Conservation (phyloP, 2,329 filamentous ascomycete species). For the Paraconiothyrium brasiliense region DNA sequence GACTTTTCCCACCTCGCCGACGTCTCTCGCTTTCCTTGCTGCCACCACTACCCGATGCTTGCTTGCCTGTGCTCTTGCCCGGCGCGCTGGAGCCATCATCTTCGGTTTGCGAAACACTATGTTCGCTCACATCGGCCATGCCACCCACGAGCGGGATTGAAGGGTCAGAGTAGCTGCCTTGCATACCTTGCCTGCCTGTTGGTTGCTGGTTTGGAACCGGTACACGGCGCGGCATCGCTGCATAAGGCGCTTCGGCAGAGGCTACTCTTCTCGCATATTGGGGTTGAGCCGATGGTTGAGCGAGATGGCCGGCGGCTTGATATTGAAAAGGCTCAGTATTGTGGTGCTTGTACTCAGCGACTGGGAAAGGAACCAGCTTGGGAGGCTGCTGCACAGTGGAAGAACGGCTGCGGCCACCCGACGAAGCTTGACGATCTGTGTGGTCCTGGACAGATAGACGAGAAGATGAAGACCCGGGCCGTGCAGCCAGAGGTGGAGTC, state of each 20-base stretch:
- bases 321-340: constrained; percentile 44
- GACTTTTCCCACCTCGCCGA: constrained; percentile 36
- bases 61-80: constrained; percentile 27
- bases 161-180: constrained; percentile 37
- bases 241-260: constrained; percentile 37
- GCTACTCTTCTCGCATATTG: constrained; percentile 42
- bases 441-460: constrained; percentile 29
- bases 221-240: constrained; percentile 47
- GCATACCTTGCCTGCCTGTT: constrained; percentile 22
- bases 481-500: constrained; percentile 31
- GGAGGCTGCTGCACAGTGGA: constrained; percentile 33
- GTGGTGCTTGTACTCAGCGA: constrained; percentile 35
- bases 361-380: constrained; percentile 40
- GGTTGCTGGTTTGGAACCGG: constrained; percentile 41
- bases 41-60: constrained; percentile 25
- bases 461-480: constrained; percentile 30
- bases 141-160: constrained; percentile 21
- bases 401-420: constrained; percentile 28
- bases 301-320: constrained; percentile 39
- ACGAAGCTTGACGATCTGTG: constrained; percentile 23
- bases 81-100: constrained; percentile 26
- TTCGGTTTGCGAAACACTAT: constrained; percentile 18
- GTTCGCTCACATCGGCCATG: constrained; percentile 21
- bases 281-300: constrained; percentile 34
- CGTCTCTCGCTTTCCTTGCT: constrained; percentile 38